Evolutionary conservation across 1,139 yeast species (phyloP).

Genomic region (Geotrichum carabidarum): DNA sequence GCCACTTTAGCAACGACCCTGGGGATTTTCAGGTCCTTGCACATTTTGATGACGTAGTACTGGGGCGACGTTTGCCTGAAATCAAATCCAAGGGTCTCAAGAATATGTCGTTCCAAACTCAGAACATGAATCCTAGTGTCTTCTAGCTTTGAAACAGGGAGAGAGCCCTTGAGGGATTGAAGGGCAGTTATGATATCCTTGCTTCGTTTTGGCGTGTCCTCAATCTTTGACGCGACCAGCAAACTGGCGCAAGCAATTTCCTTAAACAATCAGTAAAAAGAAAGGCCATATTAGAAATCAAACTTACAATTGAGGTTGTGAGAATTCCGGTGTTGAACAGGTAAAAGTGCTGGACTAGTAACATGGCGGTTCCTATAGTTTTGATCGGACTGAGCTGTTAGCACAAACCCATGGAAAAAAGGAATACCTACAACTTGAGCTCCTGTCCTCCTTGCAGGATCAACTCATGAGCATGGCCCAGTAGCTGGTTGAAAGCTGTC

Average conservation of each 20-base stretch:
- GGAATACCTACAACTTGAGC: conserved; percentile 25
- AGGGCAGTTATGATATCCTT: conserved; percentile 45
- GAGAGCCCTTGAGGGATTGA: neutral
- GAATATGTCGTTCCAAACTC: conserved; percentile 56
- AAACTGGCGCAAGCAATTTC: conserved; percentile 69
- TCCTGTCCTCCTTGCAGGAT: conserved; percentile 2
- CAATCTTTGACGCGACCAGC: conserved; percentile 77
- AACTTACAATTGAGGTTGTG: conserved; percentile 3
- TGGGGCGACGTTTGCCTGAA: conserved; percentile 64
- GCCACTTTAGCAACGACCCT: conserved; percentile 41
- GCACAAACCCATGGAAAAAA: neutral
- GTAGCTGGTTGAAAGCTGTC: neutral
- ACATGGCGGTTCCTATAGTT: conserved; percentile 35
- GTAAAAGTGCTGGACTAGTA: conserved; percentile 29
- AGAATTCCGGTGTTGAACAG: conserved; percentile 22
- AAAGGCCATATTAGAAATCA: conserved; percentile 34
- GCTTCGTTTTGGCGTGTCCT: conserved; percentile 80
- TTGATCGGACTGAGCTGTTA: conserved; percentile 30
- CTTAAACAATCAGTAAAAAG: conserved; percentile 17
- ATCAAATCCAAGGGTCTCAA: conserved; percentile 72
- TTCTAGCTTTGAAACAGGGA: conserved; percentile 2
- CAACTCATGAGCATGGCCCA: neutral
- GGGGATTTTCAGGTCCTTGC: conserved; percentile 45
- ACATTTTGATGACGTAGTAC: conserved; percentile 61
- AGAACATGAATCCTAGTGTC: conserved; percentile 18